A percentile compares a stretch with the other conserved stretches of the same genome.
These are phyloP conservation scores for Penicillium roqueforti DNA, from an alignment of 495 filamentous ascomycete genomes.

Conservation along the genomic window DNA sequence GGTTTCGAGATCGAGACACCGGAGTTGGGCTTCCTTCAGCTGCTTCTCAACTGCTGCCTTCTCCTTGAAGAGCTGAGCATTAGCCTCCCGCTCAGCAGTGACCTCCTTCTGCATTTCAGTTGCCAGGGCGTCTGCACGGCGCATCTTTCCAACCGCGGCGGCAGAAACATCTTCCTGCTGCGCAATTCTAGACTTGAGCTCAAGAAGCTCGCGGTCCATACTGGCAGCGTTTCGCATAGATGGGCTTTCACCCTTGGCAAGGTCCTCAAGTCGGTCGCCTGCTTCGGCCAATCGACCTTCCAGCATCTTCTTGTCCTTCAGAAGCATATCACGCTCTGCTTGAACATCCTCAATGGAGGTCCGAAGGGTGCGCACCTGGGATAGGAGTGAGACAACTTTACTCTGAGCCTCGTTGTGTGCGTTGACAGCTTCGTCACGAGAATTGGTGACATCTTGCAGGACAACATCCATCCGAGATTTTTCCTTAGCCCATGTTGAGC, in stretches of 20 bases:
- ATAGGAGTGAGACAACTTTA: conserved; percentile 82
- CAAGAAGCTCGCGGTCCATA: conserved; percentile 83
- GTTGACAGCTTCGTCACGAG: conserved; percentile 84
- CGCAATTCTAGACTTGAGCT: conserved; percentile 83
- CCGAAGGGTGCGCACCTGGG: conserved; percentile 84
- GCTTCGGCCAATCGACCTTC: conserved; percentile 87
- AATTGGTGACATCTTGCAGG: conserved; percentile 81
- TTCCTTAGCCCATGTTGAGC: conserved; percentile 97
- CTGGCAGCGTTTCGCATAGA: conserved; percentile 88
- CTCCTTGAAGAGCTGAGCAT: conserved; percentile 81
- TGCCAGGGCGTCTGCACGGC: conserved; percentile 84
- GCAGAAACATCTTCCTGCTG: conserved; percentile 92
- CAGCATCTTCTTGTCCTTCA: conserved; percentile 85
- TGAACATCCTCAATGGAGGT: conserved; percentile 81
- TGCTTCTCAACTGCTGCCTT: conserved; percentile 87
- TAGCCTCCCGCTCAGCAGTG: conserved; percentile 79
- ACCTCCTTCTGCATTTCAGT: conserved; percentile 94
- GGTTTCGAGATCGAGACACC: conserved; percentile 89
- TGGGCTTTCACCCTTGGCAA: conserved; percentile 80
- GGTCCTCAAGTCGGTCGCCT: conserved; percentile 84
- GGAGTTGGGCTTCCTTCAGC: conserved; percentile 85
- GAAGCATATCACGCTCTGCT: conserved; percentile 76
- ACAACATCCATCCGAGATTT: conserved; percentile 89
- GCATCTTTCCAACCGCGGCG: conserved; percentile 95
- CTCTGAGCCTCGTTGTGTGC: conserved; percentile 94